phyloP scores from a whole-genome alignment of 768 basidiomycete species.

The Podaxis rugospora region DNA sequence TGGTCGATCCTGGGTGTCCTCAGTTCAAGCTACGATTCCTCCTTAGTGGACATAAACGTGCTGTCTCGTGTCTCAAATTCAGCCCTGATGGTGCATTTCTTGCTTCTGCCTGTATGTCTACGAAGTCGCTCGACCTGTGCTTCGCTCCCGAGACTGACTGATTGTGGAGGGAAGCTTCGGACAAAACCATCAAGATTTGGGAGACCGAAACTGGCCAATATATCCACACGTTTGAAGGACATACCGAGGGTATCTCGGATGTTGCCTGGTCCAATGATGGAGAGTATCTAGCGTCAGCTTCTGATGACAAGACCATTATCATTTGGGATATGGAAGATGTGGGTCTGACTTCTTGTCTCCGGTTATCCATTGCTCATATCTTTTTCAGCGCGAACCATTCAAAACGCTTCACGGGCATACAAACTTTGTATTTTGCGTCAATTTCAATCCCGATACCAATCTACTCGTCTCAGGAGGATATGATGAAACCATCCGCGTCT shows the following conservation, averaged over 20 bases:
- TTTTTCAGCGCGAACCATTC: conserved; percentile 46
- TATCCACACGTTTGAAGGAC: conserved; percentile 67
- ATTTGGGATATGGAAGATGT: conserved; percentile 81
- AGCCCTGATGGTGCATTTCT: conserved; percentile 79
- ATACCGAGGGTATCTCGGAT: conserved; percentile 83
- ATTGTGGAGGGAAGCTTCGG: conserved; percentile 62
- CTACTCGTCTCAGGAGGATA: conserved; percentile 91
- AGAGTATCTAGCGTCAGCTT: conserved; percentile 83
- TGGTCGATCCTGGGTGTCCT: conserved; percentile 22
- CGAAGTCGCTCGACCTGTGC: conserved; percentile 3
- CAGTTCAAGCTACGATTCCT: conserved; percentile 57
- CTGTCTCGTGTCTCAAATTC: conserved; percentile 85
- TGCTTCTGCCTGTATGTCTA: conserved; percentile 75
- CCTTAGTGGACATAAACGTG: conserved; percentile 77
- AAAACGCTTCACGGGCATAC: conserved; percentile 82
- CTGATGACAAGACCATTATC: conserved; percentile 86
- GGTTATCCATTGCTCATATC: conserved; percentile 10
- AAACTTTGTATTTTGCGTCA: conserved; percentile 91
- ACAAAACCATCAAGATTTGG: conserved; percentile 82
- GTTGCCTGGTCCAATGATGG: conserved; percentile 86
- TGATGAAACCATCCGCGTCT: conserved; percentile 95
- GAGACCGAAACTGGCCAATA: conserved; percentile 69
- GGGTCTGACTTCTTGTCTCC: conserved; percentile 7
- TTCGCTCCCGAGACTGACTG: conserved; percentile 16
- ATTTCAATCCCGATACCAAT: conserved; percentile 88